phyloP scores from a whole-genome alignment of 2,329 filamentous ascomycete species.

The Bipolaris gigantea region DNA sequence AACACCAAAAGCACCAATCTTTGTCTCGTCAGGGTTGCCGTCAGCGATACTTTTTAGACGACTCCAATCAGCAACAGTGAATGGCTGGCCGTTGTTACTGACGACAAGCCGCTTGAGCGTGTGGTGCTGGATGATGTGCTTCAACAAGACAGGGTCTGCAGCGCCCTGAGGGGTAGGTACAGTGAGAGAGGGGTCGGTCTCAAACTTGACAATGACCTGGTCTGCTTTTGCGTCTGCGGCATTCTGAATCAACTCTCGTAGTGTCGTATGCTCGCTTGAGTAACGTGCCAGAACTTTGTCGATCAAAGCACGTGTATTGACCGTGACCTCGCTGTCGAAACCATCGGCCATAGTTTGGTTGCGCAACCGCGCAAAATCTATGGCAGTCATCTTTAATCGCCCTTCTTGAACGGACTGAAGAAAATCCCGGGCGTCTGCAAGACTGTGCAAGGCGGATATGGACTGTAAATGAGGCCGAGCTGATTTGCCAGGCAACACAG shows the following conservation, averaged over 20 bases:
- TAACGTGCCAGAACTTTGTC: constrained; percentile 97
- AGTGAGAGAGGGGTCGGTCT: constrained; percentile 80
- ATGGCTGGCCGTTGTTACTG: constrained; percentile 87
- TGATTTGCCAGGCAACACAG: not conserved
- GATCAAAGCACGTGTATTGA: constrained; percentile 94
- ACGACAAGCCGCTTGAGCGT: constrained; percentile 87
- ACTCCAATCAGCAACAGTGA: constrained; percentile 88
- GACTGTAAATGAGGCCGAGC: not conserved
- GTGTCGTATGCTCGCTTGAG: constrained; percentile 85
- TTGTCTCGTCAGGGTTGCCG: constrained; percentile 97
- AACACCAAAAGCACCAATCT: constrained; percentile 97
- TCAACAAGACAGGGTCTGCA: constrained; percentile 71
- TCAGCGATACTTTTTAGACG: constrained; percentile 96
- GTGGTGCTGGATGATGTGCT: constrained; percentile 81
- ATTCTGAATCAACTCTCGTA: constrained; percentile 96
- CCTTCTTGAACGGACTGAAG: not conserved
- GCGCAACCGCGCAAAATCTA: constrained; percentile 69
- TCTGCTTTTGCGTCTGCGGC: constrained; percentile 95
- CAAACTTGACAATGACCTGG: constrained; percentile 87
- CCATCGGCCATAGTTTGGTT: constrained; percentile 87
- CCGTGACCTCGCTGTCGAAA: constrained; percentile 95
- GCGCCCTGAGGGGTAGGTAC: constrained; percentile 69
- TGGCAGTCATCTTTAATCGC: constrained; percentile 32
- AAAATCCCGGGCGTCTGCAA: not conserved
- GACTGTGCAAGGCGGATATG: not conserved